Evolutionary conservation across 2,329 filamentous ascomycete species (phyloP).

Genomic region (Penicillium sp.): DNA sequence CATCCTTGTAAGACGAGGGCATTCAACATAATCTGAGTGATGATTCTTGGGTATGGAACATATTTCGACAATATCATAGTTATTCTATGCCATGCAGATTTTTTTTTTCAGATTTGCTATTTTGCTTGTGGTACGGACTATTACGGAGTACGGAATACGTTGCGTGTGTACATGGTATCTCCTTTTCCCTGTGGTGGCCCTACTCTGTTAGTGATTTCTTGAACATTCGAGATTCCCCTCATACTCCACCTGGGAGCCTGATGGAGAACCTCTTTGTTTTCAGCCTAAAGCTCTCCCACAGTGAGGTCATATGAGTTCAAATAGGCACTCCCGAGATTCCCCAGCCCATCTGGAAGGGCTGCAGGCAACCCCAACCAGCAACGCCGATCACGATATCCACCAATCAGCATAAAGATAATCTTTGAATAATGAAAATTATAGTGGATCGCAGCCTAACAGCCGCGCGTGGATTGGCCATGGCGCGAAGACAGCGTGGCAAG

Average conservation of each 20-base stretch:
- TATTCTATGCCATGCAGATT: not conserved
- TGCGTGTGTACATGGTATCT: not conserved
- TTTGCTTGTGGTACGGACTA: not conserved
- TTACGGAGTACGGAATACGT: not conserved
- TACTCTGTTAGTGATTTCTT: not conserved
- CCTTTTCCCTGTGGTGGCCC: not conserved
- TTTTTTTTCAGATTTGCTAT: not conserved
- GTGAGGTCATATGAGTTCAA: conserved; percentile 9
- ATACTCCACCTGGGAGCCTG: not conserved
- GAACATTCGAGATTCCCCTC: conserved; percentile 17
- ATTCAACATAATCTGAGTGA: too few relatives aligned
- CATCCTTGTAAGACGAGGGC: not conserved
- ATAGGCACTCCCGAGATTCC: conserved; percentile 2
- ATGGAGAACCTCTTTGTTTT: not conserved
- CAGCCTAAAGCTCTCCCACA: conserved; percentile 5
- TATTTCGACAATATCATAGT: not conserved
- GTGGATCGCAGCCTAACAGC: conserved; percentile 6
- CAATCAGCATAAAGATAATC: conserved; percentile 11
- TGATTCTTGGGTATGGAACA: not conserved
- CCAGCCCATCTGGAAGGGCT: conserved; percentile 9
- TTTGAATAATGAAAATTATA: not conserved
- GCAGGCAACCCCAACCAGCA: conserved; percentile 15
- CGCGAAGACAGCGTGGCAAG: conserved; percentile 19
- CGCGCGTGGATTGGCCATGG: conserved; percentile 5
- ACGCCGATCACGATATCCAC: conserved; percentile 9